Evolutionary conservation across 2,329 filamentous ascomycete species (phyloP).

Genomic region (Alternaria arborescens): DNA sequence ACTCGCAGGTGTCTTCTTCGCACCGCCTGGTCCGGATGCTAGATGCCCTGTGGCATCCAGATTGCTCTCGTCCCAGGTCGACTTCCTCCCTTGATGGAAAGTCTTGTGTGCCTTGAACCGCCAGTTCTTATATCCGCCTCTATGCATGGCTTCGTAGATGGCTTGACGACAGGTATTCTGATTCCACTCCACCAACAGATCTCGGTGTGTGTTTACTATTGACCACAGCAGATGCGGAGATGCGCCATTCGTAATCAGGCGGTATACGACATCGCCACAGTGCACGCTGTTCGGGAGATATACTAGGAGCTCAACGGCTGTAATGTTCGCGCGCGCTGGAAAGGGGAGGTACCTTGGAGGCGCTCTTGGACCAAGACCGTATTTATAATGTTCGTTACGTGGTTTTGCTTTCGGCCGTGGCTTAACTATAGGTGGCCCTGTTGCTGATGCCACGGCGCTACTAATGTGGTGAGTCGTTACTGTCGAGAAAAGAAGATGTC

Average conservation of each 20-base stretch:
- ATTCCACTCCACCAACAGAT: conserved; percentile 16
- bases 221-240: conserved; percentile 14
- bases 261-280: conserved; percentile 31
- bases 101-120: conserved; percentile 21
- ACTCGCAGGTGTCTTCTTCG: neutral
- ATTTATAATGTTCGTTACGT: neutral
- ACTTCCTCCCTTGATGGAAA: conserved; percentile 12
- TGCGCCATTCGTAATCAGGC: conserved; percentile 32
- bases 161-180: conserved; percentile 20
- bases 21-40: neutral
- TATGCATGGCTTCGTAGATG: conserved; percentile 30
- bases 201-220: conserved; percentile 29
- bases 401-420: neutral
- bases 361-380: conserved; percentile 17
- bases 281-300: conserved; percentile 36
- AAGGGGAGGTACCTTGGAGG: conserved; percentile 27
- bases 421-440: neutral
- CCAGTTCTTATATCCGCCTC: conserved; percentile 28
- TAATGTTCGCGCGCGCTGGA: conserved; percentile 26
- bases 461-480: neutral
- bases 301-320: conserved; percentile 32
- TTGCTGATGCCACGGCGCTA: neutral
- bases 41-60: conserved; percentile 17
- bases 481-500: neutral
- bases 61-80: conserved; percentile 17